Percentiles rank a stretch among this genome's conserved stretches.
Evolutionary conservation across 2,329 filamentous ascomycete species (phyloP).

Genomic region (Rhynchosporium graminicola): DNA sequence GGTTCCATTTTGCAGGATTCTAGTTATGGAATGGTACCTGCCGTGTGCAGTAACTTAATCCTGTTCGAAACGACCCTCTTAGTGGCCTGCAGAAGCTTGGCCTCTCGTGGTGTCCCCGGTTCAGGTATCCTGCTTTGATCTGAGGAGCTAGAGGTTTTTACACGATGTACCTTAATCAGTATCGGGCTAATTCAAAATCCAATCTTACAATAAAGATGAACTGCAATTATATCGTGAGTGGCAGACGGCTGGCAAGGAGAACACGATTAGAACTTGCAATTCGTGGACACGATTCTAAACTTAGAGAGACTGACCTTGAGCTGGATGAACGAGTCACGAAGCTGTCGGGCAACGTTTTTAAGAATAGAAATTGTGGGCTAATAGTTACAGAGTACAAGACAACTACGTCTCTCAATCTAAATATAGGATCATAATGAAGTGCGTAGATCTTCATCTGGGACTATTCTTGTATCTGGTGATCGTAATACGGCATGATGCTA

Average conservation of each 20-base stretch:
- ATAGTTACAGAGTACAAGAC: neutral
- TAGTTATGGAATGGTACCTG: neutral
- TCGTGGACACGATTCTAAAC: neutral
- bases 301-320: neutral
- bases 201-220: neutral
- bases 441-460: neutral
- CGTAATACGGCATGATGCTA: constrained; percentile 5
- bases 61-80: neutral
- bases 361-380: neutral
- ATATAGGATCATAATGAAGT: neutral
- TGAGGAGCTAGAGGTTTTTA: neutral
- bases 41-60: neutral
- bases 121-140: neutral
- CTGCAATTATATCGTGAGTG: neutral
- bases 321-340: neutral
- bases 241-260: neutral
- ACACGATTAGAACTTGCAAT: neutral
- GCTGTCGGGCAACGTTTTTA: neutral
- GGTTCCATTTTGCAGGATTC: neutral
- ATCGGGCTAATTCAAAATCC: constrained; percentile 2
- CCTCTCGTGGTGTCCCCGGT: neutral
- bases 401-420: neutral
- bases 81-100: constrained; percentile 2
- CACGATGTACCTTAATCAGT: neutral
- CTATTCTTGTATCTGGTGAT: neutral